Base-by-base conservation (phyloP, 768 basidiomycete genomes). In the Auricularia sp. region DNA sequence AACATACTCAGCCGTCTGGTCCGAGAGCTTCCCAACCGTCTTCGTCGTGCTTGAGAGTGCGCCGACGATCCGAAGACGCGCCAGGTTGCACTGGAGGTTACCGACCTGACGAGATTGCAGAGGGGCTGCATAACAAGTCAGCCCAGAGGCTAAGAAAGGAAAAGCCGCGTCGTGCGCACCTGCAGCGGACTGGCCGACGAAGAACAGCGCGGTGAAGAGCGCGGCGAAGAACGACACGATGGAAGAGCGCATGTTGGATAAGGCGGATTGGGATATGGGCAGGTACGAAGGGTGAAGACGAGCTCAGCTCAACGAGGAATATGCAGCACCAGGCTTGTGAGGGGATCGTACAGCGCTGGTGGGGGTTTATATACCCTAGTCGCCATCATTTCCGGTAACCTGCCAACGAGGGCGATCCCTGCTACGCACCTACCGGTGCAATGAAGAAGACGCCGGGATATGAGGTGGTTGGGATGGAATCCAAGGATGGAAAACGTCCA, bases 81-180 rank as follows among this genome's bases (percentile, higher is more conserved):
- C 72, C 61, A 74, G 33, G 69, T 76, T 76, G 71, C 75, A 77
- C 44, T 70, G 64, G 11, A 77, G 56, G 68, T 72, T 66, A 36
- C 75, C 75, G 33, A 75, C 62, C 67, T 74, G 73, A 54, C 75
- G 75, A 54, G 65, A 45, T 18, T 65, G 66, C 33, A 70, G 62
- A 14, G 69, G 69, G 2, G 44, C 68, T 66, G 1, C 16, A 18
- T 7, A 8, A 51, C 6, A 6, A 51, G 47, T 18, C 10, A 51
- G 47, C 21, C 29, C 10, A 16, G 0, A 18, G 5, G 18, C 18
- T 6, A 51, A 51, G 47, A 51, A 51, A 29, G 29, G 29, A 2
- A 1, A 29, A 51, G 47, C 16, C 18, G 47, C 21, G 21, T 51
- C 39, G 11, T 21, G 16, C 47, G 14, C 47, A 51, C 47, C 47